Base-by-base conservation (phyloP, 2,329 filamentous ascomycete species). In the Colletotrichum lini region DNA sequence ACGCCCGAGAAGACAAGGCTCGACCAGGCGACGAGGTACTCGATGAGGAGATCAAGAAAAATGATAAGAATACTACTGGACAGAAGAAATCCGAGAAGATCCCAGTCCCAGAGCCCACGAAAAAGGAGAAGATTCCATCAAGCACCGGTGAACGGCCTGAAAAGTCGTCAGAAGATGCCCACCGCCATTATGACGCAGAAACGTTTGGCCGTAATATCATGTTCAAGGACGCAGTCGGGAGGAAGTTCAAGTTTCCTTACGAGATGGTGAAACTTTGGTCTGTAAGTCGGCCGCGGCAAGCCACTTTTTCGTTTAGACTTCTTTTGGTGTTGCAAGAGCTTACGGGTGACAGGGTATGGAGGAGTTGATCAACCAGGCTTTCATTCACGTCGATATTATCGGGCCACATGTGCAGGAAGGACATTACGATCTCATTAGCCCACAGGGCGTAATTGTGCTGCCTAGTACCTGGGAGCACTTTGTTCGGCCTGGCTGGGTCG, bases 181-280 rank as follows among this genome's bases (percentile, higher is more conserved):
- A 21, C n/a, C 10, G n/a, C 5, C 18, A 21, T 12, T 0, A 21
- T 21, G n/a, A 16, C 8, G 45, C 45, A 12, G n/a, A 12, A 4
- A 13, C 0, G 16, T 21, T 10, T 13, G 45, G 21, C 16, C 10
- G 1, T 12, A 49, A 3, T 49, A 94, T 98, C 79, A 92, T 91
- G 75, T 97, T 97, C 84, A 96, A 96, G 82, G 95, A 98, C 79
- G 95, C 94, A 1, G 90, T 98, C n/a, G 94, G 94, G 42, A 89
- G 95, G 74, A 97, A 96, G 81, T 98, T 96, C 80, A 96, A 90
- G 81, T 97, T 98, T 78, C 95, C 95, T 2, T 98, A 92, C 82
- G 90, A 95, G 72, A 80, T 97, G 38, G 97, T 94, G 80, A 90
- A 91, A 77, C 96, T 91, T 3, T 97, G 94, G 94, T 56, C 50